A percentile compares a stretch with the other conserved stretches of the same genome.
These are phyloP conservation scores for Pseudogymnoascus sp. DNA, from an alignment of 2,329 filamentous ascomycete genomes.

Conservation along the genomic window DNA sequence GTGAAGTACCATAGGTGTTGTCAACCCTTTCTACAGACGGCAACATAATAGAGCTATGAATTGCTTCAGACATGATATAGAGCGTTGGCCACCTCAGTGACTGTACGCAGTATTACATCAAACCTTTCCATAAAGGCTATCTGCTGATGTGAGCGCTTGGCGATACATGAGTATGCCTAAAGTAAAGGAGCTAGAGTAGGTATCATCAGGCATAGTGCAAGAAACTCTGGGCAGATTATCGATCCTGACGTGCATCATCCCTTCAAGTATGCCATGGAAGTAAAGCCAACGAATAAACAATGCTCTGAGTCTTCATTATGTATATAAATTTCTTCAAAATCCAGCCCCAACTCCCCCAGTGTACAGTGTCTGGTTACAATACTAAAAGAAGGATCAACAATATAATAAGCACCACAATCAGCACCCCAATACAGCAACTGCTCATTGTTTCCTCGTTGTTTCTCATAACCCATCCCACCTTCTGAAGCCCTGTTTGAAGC, in stretches of 20 bases:
- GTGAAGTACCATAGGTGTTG: background rate
- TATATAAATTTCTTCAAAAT: background rate
- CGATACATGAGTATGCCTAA: background rate
- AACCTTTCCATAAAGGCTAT: background rate
- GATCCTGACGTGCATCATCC: background rate
- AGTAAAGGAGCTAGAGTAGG: background rate
- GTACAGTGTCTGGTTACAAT: slow-evolving; percentile 33
- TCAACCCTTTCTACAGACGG: background rate
- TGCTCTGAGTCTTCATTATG: background rate
- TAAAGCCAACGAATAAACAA: background rate
- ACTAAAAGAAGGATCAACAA: slow-evolving; percentile 71
- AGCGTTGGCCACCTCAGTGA: background rate
- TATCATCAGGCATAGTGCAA: background rate
- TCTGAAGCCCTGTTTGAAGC: slow-evolving; percentile 78
- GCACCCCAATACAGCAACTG: slow-evolving; percentile 81
- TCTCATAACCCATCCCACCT: slow-evolving; percentile 74
- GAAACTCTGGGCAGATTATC: background rate
- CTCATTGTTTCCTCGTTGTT: slow-evolving; percentile 84
- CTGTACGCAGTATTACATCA: background rate
- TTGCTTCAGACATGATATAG: background rate
- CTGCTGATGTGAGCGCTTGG: background rate
- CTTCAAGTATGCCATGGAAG: background rate
- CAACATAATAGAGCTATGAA: background rate
- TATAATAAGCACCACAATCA: slow-evolving; percentile 84
- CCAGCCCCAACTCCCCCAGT: background rate